A percentile compares a stretch with the other conserved stretches of the same genome.
These are phyloP conservation scores for Diaporthe vexans DNA, from an alignment of 2,329 filamentous ascomycete species.

Conservation along the genomic window DNA sequence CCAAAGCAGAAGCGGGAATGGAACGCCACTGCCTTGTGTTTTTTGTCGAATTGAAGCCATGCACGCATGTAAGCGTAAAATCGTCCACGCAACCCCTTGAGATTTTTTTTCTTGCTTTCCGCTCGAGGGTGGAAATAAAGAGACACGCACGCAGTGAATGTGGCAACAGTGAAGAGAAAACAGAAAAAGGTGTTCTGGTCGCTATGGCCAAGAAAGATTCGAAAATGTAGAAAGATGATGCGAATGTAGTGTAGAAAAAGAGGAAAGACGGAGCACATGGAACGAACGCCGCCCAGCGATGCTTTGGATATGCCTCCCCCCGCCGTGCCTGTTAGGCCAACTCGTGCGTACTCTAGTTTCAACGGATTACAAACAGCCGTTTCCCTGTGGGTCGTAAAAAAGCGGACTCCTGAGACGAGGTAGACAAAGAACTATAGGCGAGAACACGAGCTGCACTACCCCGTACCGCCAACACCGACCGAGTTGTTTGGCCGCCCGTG, in stretches of 20 bases:
- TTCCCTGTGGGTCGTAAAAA: conserved; percentile 17
- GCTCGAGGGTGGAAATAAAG: conserved; percentile 10
- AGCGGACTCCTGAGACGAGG: conserved; percentile 5
- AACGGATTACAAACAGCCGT: conserved; percentile 41
- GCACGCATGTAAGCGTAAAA: conserved; percentile 41
- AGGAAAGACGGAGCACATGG: conserved; percentile 37
- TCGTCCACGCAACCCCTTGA: conserved; percentile 27
- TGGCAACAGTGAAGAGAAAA: conserved; percentile 1
- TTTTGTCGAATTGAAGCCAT: conserved; percentile 34
- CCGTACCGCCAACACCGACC: conserved; percentile 63
- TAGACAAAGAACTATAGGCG: conserved; percentile 24
- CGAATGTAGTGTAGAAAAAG: conserved; percentile 27
- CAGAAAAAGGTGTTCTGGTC: conserved; percentile 31
- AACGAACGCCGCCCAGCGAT: conserved; percentile 41
- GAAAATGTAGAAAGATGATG: conserved; percentile 43
- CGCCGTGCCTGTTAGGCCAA: conserved; percentile 25
- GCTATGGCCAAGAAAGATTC: conserved; percentile 35
- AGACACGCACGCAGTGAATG: conserved; percentile 8
- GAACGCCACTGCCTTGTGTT: conserved; percentile 22
- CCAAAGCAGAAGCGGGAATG: conserved; percentile 24
- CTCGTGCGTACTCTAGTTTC: conserved; percentile 39
- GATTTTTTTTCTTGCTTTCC: conserved; percentile 30
- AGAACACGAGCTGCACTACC: conserved; percentile 36
- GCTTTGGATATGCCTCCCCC: conserved; percentile 39
- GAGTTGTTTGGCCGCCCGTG: conserved; percentile 65